Evolutionary conservation across 2,329 filamentous ascomycete genomes (phyloP).

Genomic region (Cordyceps tenuipes): DNA sequence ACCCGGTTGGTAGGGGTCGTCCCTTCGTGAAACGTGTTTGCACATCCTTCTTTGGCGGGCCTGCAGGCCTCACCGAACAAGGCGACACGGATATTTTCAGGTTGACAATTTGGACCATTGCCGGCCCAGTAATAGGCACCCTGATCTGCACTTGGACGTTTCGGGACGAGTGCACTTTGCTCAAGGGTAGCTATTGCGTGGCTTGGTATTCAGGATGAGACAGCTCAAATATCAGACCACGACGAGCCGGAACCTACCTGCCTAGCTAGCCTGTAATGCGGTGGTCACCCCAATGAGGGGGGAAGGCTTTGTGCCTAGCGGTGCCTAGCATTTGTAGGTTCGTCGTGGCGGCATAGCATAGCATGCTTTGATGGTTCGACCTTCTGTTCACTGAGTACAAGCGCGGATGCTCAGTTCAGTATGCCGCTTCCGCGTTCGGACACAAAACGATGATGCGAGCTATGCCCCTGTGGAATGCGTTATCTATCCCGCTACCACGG

Average conservation of each 20-base stretch:
- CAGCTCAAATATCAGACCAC: background rate
- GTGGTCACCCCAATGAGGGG: background rate
- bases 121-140: background rate
- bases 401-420: background rate
- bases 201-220: background rate
- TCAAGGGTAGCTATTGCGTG: background rate
- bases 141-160: conserved; percentile 5
- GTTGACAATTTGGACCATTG: background rate
- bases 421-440: background rate
- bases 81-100: background rate
- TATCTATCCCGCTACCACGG: background rate
- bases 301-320: background rate
- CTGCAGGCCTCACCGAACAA: background rate
- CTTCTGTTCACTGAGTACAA: background rate
- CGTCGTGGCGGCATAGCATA: background rate
- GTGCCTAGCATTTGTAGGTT: background rate
- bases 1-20: too few relatives aligned
- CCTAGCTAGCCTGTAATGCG: too few relatives aligned
- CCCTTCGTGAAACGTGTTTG: background rate
- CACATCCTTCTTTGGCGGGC: background rate
- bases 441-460: background rate
- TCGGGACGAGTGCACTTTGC: background rate
- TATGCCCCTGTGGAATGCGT: background rate
- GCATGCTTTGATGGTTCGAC: background rate
- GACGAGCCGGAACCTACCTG: background rate